Base-by-base conservation (phyloP, 106 monocot genomes). In the Dendrobium huoshanense region DNA sequence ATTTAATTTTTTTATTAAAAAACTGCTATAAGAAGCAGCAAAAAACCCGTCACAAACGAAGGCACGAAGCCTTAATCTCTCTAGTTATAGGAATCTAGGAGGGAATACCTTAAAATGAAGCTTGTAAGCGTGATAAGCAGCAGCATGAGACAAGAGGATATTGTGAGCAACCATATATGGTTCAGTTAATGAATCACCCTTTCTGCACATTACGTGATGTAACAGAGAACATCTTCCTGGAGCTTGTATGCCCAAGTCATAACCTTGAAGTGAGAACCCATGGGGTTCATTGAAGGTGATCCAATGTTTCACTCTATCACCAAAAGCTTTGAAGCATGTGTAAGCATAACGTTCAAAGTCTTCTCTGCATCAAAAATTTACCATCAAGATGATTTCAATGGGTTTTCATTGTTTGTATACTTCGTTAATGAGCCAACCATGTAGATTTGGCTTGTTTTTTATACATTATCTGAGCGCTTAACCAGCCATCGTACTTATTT, bases 231-330 rank as follows among this genome's bases (percentile, higher is more conserved):
- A 94, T 29, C 94, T 87, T 13, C 94, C 91, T 2, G 94, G 94
- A 58, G 91, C 94, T 78, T 94, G 94, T 9, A 94, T 43, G 56
- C 94, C 94, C 4, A 54, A 43, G 79, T 94, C 94, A 47, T 91
- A 94, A 0, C 94, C 94, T 76, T 91, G 81, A 65, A 91, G 77
- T 0, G 94, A 73, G 72, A 88, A 82, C 2, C 84, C 85, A 73
- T 89, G 89, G 31, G 94, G 91, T 70, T 94, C 94, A 43, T 94
- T 94, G 73, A 94, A 89, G 61, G 91, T 94, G 77, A 91, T 94
- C 94, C 94, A 94, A 55, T 91, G 84, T 82, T 91, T 94, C 76
- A 94, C 91, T 86, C 94, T 85, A 78, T 91, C 93, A n/a, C 93
- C 93, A 67, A 94, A 94, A 24, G 82, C 88, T 78, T 89, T 67